These are phyloP conservation scores for Scopulariopsis brevicaulis DNA, from an alignment of 2,329 filamentous ascomycete species.

Conservation along the genomic window DNA sequence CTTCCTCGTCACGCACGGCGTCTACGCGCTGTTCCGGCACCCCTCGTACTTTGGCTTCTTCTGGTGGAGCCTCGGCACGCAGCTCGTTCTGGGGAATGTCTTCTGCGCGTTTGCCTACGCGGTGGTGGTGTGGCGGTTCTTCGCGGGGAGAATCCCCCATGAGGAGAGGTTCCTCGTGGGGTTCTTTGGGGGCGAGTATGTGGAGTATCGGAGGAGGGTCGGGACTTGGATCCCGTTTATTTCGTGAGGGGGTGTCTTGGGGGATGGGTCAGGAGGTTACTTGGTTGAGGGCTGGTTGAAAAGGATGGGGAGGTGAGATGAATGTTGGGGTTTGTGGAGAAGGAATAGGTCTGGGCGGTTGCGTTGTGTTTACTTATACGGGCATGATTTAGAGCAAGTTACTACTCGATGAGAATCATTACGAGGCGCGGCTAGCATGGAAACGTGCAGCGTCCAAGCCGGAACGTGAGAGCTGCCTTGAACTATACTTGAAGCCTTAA, in stretches of 20 bases:
- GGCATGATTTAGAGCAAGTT: too few species aligned
- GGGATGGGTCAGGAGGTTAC: not conserved
- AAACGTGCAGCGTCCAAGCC: not conserved
- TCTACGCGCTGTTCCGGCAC: constrained; percentile 70
- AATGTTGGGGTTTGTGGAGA: not conserved
- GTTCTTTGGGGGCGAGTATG: constrained; percentile 81
- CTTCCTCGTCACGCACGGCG: constrained; percentile 67
- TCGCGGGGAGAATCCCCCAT: constrained; percentile 57
- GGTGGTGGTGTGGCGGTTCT: constrained; percentile 76
- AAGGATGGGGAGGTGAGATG: not conserved
- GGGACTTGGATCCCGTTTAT: constrained; percentile 70
- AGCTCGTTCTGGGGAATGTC: constrained; percentile 77
- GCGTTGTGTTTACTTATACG: too few species aligned
- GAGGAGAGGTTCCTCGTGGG: constrained; percentile 69
- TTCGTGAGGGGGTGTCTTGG: constrained; percentile 8
- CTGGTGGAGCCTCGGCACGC: constrained; percentile 94
- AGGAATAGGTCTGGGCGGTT: too few species aligned
- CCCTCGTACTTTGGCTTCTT: constrained; percentile 98
- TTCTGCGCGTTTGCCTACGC: constrained; percentile 67
- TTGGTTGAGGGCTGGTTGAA: not conserved
- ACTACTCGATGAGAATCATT: too few species aligned
- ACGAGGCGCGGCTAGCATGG: too few species aligned
- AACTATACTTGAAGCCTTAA: not conserved
- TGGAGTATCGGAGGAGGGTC: constrained; percentile 59
- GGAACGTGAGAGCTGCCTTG: not conserved